Conservation (phyloP, 768 basidiomycete genomes). For the Phaeolepiota aurea region DNA sequence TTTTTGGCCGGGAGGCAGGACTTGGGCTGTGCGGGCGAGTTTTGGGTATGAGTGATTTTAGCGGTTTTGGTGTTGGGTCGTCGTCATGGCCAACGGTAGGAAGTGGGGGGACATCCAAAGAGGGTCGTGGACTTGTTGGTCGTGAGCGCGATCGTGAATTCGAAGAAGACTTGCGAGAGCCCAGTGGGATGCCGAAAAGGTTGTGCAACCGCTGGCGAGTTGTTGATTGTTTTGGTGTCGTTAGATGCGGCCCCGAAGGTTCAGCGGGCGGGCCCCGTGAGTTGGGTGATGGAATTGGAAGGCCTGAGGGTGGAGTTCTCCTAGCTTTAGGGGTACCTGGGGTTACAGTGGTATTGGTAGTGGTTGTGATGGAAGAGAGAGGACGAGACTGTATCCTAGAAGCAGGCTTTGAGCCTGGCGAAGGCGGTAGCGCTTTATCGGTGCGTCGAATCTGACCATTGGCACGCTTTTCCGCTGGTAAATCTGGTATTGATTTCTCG, state of each 20-base stretch:
- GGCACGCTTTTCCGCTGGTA: slow-evolving; percentile 2
- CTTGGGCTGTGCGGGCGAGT: slow-evolving; percentile 23
- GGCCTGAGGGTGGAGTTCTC: slow-evolving; percentile 16
- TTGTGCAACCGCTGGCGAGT: slow-evolving; percentile 34
- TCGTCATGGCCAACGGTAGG: slow-evolving; percentile 4
- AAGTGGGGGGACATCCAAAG: slow-evolving; percentile 12
- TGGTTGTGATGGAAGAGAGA: slow-evolving; percentile 55
- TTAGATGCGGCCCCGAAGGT: slow-evolving; percentile 12
- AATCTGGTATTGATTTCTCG: slow-evolving; percentile 12
- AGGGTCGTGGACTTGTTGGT: slow-evolving; percentile 16
- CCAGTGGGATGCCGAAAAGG: slow-evolving; percentile 35
- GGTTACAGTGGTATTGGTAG: slow-evolving; percentile 52
- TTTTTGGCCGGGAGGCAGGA: slow-evolving; percentile 15
- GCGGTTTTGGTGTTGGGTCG: slow-evolving; percentile 20
- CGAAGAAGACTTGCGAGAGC: slow-evolving; percentile 27
- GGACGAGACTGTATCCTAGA: slow-evolving; percentile 51
- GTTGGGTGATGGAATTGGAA: slow-evolving; percentile 13
- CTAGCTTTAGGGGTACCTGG: slow-evolving; percentile 42
- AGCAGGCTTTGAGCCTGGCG: slow-evolving; percentile 33
- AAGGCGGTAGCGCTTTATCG: slow-evolving; percentile 11
- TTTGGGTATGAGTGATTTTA: slow-evolving; percentile 13
- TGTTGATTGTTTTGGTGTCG: slow-evolving; percentile 26
- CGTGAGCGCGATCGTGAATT: slow-evolving; percentile 24
- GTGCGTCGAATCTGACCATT: not conserved
- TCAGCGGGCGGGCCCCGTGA: slow-evolving; percentile 6